phyloP scores from a whole-genome alignment of 75 land plant species.

The Picea glauca region DNA sequence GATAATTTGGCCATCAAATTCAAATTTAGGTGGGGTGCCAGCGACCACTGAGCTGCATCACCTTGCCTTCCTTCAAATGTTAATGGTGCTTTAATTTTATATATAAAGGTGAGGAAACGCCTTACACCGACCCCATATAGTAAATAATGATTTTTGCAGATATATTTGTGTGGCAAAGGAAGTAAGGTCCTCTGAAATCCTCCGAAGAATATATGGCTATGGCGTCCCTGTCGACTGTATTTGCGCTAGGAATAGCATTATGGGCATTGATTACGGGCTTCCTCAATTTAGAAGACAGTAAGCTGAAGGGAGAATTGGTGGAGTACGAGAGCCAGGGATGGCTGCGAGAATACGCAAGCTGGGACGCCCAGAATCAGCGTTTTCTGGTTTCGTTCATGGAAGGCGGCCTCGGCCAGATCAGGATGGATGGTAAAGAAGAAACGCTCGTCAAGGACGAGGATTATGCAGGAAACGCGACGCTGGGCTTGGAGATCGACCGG shows the following conservation, averaged over 20 bases:
- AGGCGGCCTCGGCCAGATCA: slow-evolving; percentile 26
- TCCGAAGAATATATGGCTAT: neutral
- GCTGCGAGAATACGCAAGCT: slow-evolving; percentile 59
- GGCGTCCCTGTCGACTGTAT: neutral
- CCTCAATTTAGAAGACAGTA: neutral
- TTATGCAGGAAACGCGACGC: slow-evolving; percentile 43
- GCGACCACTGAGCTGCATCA: too few species aligned
- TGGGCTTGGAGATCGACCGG: slow-evolving; percentile 59
- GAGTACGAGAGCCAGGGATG: slow-evolving; percentile 51
- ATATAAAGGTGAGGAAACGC: too few species aligned
- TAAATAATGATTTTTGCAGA: too few species aligned
- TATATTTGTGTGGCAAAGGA: too few species aligned
- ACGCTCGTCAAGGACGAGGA: slow-evolving; percentile 31
- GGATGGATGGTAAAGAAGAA: slow-evolving; percentile 21
- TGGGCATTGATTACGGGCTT: neutral
- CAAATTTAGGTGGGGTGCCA: too few species aligned
- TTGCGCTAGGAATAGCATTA: neutral
- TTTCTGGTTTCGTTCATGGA: slow-evolving; percentile 57
- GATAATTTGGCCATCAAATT: too few species aligned
- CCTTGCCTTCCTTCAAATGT: too few species aligned
- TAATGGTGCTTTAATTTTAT: too few species aligned
- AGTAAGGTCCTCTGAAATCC: too few species aligned
- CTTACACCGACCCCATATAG: too few species aligned
- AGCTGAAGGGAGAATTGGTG: neutral
- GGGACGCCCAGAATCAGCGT: slow-evolving; percentile 47